Percentiles rank a stretch among this genome's conserved stretches.
phyloP scores from a whole-genome alignment of 2,329 filamentous ascomycete genomes.

The Celoporthe dispersa region DNA sequence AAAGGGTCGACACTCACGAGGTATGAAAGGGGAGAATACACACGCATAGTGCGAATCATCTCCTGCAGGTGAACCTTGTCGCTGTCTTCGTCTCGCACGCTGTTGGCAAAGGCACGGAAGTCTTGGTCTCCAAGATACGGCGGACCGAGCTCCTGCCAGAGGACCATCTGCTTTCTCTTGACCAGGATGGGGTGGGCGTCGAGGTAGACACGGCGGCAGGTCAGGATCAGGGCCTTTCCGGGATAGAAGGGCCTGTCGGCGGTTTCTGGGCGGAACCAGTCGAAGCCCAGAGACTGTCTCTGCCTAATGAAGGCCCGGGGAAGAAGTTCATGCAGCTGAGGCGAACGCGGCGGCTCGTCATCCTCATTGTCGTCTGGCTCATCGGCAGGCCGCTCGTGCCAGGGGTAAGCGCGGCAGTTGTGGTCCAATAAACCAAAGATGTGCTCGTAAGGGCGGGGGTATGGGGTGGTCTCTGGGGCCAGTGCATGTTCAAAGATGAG shows the following conservation, averaged over 20 bases:
- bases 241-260: neutral
- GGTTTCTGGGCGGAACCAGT: constrained; percentile 17
- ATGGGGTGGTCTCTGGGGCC: neutral
- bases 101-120: neutral
- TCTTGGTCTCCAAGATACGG: neutral
- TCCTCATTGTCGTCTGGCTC: neutral
- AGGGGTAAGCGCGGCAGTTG: neutral
- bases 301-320: too few relatives aligned
- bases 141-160: constrained; percentile 7
- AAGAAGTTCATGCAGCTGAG: too few relatives aligned
- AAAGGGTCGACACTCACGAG: neutral
- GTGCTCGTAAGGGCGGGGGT: neutral
- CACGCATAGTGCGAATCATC: neutral
- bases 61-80: too few relatives aligned
- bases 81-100: neutral
- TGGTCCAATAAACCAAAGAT: neutral
- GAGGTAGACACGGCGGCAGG: constrained; percentile 21
- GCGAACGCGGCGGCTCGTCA: too few relatives aligned
- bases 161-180: neutral
- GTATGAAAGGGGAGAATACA: constrained; percentile 2
- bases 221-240: neutral
- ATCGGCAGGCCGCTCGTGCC: neutral
- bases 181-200: neutral
- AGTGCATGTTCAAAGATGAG: constrained; percentile 19
- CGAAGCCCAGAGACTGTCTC: neutral